Conservation (phyloP, 129 eudicot species). For the Ambrosia artemisiifolia region DNA sequence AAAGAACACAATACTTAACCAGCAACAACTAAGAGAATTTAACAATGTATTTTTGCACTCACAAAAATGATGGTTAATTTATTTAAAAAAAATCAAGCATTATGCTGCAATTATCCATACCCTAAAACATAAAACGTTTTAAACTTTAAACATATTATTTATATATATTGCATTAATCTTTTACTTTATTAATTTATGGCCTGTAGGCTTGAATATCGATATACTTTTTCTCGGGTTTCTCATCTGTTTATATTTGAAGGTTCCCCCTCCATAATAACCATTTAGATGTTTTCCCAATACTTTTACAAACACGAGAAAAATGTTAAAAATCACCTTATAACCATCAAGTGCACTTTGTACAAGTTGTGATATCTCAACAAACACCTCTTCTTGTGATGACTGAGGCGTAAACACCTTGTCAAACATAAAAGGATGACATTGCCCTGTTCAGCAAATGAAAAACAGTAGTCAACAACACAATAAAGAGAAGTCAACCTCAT, state of each 20-base stretch:
- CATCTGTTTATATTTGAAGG: too few species aligned
- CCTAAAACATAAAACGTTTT: not conserved
- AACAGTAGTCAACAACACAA: not conserved
- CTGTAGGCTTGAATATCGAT: too few species aligned
- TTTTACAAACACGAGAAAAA: not conserved
- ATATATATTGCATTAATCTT: too few species aligned
- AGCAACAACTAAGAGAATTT: too few species aligned
- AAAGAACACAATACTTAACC: too few species aligned
- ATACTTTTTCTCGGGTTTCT: too few species aligned
- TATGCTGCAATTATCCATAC: not conserved
- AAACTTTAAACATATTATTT: not conserved
- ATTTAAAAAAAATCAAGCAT: not conserved
- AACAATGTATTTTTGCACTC: too few species aligned
- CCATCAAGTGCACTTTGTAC: slow-evolving; percentile 99
- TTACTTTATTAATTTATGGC: too few species aligned
- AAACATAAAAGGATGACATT: slow-evolving; percentile 73
- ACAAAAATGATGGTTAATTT: too few species aligned
- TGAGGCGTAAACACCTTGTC: slow-evolving; percentile 91
- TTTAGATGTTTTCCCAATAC: too few species aligned
- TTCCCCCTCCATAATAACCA: not conserved
- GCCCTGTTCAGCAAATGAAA: slow-evolving; percentile 49
- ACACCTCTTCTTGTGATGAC: slow-evolving; percentile 83
- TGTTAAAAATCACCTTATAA: slow-evolving; percentile 61
- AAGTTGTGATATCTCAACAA: slow-evolving; percentile 89
- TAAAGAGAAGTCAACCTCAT: not conserved